phyloP scores from a whole-genome alignment of 192 early-diverging fungal species.

The Linnemannia hyalina region DNA sequence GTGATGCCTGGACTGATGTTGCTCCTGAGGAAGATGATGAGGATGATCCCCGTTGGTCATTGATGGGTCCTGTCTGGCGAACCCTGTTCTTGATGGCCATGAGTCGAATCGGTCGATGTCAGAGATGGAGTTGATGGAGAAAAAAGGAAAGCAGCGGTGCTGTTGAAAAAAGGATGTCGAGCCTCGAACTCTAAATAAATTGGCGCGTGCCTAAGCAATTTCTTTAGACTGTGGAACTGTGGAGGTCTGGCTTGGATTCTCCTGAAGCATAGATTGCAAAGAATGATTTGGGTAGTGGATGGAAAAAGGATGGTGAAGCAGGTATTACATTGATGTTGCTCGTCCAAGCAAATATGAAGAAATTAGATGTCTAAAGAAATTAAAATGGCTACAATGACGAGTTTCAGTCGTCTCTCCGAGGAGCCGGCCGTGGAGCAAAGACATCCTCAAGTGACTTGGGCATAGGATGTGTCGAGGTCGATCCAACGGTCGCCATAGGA shows the following conservation, averaged over 20 bases:
- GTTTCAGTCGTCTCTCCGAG: not conserved
- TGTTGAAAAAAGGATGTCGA: not conserved
- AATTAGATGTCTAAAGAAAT: not conserved
- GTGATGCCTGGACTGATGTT: not conserved
- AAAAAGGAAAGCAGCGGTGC: not conserved
- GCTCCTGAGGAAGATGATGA: not conserved
- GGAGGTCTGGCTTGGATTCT: not conserved
- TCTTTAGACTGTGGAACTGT: not conserved
- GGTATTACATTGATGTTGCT: not conserved
- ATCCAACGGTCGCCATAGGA: constrained; percentile 11
- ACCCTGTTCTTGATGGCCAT: not conserved
- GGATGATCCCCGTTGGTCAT: not conserved
- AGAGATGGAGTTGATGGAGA: not conserved
- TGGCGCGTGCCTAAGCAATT: not conserved
- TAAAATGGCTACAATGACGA: not conserved
- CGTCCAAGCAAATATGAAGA: not conserved
- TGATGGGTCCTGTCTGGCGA: not conserved
- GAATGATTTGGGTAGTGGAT: no score
- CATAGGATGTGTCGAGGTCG: constrained; percentile 36
- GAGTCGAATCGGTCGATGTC: not conserved
- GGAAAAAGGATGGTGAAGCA: not conserved
- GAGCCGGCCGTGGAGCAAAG: constrained; percentile 35
- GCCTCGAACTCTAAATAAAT: not conserved
- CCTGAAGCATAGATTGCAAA: not conserved
- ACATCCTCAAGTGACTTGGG: constrained; percentile 49